Conservation (phyloP, 2,329 filamentous ascomycete species). For the Graphilbum sp. region DNA sequence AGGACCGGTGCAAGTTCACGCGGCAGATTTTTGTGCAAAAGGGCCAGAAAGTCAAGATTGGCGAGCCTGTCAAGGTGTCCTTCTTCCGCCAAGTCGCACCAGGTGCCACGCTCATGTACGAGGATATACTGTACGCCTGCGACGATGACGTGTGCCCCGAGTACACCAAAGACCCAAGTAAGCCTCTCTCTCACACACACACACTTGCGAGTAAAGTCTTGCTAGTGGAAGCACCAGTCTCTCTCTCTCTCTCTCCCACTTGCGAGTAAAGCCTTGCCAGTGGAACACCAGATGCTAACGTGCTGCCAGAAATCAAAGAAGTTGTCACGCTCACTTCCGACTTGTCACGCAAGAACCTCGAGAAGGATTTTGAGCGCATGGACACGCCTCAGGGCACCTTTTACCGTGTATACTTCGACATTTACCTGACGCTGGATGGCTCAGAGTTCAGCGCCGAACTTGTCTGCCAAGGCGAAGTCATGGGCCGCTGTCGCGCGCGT, state of each 20-base stretch:
- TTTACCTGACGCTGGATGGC: slow-evolving; percentile 86
- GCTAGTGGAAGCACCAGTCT: too few species aligned
- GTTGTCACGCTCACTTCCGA: slow-evolving; percentile 96
- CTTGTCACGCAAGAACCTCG: slow-evolving; percentile 90
- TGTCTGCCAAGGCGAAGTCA: slow-evolving; percentile 97
- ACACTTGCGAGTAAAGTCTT: too few species aligned
- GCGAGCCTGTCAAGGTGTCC: slow-evolving; percentile 94
- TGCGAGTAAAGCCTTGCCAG: too few species aligned
- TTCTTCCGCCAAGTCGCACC: slow-evolving; percentile 98
- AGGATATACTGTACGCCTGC: slow-evolving; percentile 93
- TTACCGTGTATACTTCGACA: slow-evolving; percentile 67
- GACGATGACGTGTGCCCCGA: slow-evolving; percentile 97
- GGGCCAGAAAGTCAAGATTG: slow-evolving; percentile 97
- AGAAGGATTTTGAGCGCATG: slow-evolving; percentile 99
- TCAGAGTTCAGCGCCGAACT: slow-evolving; percentile 97
- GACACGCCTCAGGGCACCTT: slow-evolving; percentile 95
- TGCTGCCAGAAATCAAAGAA: slow-evolving; percentile 79
- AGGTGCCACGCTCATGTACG: slow-evolving; percentile 96
- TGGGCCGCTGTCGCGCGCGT: slow-evolving; percentile 87
- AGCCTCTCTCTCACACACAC: slow-evolving; percentile 39
- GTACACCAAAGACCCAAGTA: slow-evolving; percentile 98
- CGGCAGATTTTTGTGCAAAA: slow-evolving; percentile 97
- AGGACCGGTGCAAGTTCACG: slow-evolving; percentile 97
- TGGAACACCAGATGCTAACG: slow-evolving; percentile 1
- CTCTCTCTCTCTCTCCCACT: too few species aligned